A percentile compares a stretch with the other conserved stretches of the same genome.
Conservation (phyloP, 23 red algal genomes). For the Gracilaria gracilis region DNA sequence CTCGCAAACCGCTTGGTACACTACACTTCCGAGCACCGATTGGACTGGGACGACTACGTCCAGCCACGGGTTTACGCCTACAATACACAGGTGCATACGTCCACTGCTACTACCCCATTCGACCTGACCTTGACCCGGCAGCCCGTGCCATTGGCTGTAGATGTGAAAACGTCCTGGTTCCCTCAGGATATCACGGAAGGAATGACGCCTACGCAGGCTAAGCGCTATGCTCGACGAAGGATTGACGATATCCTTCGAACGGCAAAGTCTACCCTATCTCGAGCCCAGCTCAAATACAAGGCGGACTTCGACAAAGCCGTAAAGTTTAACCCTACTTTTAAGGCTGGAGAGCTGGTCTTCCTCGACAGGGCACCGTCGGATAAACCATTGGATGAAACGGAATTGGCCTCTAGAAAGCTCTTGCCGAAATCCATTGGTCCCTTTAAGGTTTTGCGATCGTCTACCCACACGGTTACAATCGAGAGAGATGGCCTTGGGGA, state of each 20-base stretch:
- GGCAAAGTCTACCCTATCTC: neutral
- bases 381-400: neutral
- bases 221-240: neutral
- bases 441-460: neutral
- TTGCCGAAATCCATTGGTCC: neutral
- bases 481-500: neutral
- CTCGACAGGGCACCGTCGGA: neutral
- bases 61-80: slow-evolving; percentile 16
- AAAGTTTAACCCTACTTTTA: neutral
- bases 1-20: neutral
- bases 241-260: neutral
- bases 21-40: slow-evolving; percentile 17
- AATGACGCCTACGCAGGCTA: neutral
- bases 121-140: slow-evolving; percentile 27
- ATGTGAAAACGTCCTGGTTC: neutral
- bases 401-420: neutral
- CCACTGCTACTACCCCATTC: slow-evolving; percentile 36
- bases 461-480: neutral
- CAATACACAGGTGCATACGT: slow-evolving; percentile 29
- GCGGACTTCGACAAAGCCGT: slow-evolving; percentile 18
- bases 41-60: slow-evolving; percentile 46
- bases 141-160: neutral
- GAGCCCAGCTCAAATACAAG: neutral
- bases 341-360: neutral
- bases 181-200: neutral